These are phyloP conservation scores for Dichomitus squalens DNA, from an alignment of 1,284 basidiomycete genomes.

Conservation along the genomic window DNA sequence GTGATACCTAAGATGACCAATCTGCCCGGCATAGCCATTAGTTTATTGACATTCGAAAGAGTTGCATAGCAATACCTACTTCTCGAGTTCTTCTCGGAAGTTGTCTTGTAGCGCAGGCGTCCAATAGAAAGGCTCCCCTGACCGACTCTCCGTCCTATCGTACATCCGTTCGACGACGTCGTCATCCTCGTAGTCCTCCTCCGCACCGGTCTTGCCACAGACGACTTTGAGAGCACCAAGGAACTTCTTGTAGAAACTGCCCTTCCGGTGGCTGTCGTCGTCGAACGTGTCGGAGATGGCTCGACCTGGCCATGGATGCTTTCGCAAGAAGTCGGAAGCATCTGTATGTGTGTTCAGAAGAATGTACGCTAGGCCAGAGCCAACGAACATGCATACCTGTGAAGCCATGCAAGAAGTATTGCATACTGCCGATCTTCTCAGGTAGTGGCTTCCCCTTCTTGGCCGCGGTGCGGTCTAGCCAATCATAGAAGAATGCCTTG, in stretches of 20 bases:
- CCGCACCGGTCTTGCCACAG: slow-evolving; percentile 78
- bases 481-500: slow-evolving; percentile 88
- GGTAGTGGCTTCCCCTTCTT: slow-evolving; percentile 82
- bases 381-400: slow-evolving; percentile 57
- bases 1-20: slow-evolving; percentile 76
- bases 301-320: slow-evolving; percentile 87
- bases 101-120: slow-evolving; percentile 72
- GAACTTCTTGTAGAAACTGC: slow-evolving; percentile 63
- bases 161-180: slow-evolving; percentile 72
- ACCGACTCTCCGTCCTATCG: slow-evolving; percentile 60
- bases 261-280: slow-evolving; percentile 74
- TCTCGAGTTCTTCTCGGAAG: slow-evolving; percentile 87
- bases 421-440: slow-evolving; percentile 89
- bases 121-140: slow-evolving; percentile 78
- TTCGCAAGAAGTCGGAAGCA: slow-evolving; percentile 84
- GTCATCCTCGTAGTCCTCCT: slow-evolving; percentile 67
- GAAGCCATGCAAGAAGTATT: slow-evolving; percentile 86
- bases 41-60: background rate
- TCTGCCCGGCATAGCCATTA: slow-evolving; percentile 38
- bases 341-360: slow-evolving; percentile 49
- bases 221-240: slow-evolving; percentile 70
- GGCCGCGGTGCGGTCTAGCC: slow-evolving; percentile 76
- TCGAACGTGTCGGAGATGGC: slow-evolving; percentile 84
- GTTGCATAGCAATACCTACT: slow-evolving; percentile 46
- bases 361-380: background rate